These are phyloP conservation scores for Haematococcus sp. DNA, from an alignment of 139 green algal species.

Conservation along the genomic window DNA sequence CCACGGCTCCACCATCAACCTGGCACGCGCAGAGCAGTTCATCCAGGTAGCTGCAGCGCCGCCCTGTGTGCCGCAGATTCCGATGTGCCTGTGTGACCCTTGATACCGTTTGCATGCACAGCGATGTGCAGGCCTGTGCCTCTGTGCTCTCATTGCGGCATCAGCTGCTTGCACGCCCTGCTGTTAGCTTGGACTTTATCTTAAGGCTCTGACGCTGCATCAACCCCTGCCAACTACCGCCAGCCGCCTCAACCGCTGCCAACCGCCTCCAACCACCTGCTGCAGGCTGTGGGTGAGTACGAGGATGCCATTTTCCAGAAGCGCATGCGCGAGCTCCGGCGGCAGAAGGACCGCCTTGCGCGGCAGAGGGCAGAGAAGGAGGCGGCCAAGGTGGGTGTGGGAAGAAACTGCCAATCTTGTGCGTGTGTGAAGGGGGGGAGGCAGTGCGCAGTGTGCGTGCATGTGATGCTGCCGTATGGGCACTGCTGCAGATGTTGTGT, in stretches of 20 bases:
- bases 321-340: constrained; percentile 69
- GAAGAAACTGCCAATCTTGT: neutral
- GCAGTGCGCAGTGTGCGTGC: neutral
- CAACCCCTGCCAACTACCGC: too few relatives aligned
- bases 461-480: neutral
- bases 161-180: too few relatives aligned
- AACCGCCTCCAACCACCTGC: too few relatives aligned
- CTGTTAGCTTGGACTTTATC: too few relatives aligned
- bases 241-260: too few relatives aligned
- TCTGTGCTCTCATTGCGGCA: too few relatives aligned
- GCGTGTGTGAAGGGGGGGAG: neutral
- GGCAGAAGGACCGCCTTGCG: constrained; percentile 27
- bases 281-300: constrained; percentile 59
- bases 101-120: too few relatives aligned
- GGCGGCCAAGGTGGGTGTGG: neutral
- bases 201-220: too few relatives aligned
- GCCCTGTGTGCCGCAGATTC: too few relatives aligned
- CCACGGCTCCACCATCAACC: constrained; percentile 67
- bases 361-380: constrained; percentile 22
- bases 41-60: constrained; percentile 61
- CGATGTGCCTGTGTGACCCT: too few relatives aligned
- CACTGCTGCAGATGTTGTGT: too few relatives aligned
- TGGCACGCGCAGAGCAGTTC: constrained; percentile 89
- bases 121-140: too few relatives aligned
- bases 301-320: constrained; percentile 97